These are phyloP conservation scores for Fusarium stilboides DNA, from an alignment of 2,329 filamentous ascomycete genomes.

Conservation along the genomic window DNA sequence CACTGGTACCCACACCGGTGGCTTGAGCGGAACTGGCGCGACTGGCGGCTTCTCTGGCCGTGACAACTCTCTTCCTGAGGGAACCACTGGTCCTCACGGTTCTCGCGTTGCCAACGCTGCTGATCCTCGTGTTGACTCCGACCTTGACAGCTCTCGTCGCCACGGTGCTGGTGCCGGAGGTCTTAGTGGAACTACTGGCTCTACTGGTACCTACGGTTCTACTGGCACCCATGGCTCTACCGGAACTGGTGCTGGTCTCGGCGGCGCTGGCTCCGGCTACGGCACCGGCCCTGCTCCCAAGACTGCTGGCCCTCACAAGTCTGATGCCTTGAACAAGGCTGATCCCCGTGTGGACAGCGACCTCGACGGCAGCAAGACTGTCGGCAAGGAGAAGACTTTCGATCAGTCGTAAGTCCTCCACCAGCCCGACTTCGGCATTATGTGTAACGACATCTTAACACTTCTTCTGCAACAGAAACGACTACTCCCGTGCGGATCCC, in stretches of 20 bases:
- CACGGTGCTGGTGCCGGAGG: constrained; percentile 13
- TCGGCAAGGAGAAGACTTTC: constrained; percentile 68
- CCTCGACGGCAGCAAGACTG: constrained; percentile 60
- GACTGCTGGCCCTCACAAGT: constrained; percentile 63
- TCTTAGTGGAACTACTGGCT: background rate
- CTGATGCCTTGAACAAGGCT: constrained; percentile 64
- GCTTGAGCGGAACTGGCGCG: constrained; percentile 9
- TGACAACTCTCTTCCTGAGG: constrained; percentile 37
- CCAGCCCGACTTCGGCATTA: constrained; percentile 3
- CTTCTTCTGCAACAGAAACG: constrained; percentile 27
- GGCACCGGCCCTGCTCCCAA: constrained; percentile 55
- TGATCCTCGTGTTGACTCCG: constrained; percentile 69
- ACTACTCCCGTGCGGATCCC: constrained; percentile 59
- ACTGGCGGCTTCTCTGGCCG: constrained; percentile 21
- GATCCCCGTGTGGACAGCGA: constrained; percentile 70
- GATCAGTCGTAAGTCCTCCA: constrained; percentile 55
- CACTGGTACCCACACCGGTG: background rate
- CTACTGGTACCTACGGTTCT: constrained; percentile 33
- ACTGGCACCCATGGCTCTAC: constrained; percentile 34
- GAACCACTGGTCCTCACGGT: constrained; percentile 61
- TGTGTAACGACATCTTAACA: constrained; percentile 31
- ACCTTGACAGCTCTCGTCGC: constrained; percentile 59
- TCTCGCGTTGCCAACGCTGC: constrained; percentile 64
- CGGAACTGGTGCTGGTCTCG: constrained; percentile 29
- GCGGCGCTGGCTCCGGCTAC: constrained; percentile 41